Percentiles rank a stretch among this genome's conserved stretches.
These are phyloP conservation scores for Chaetomium sp. DNA, from an alignment of 2,329 filamentous ascomycete genomes.

Conservation along the genomic window DNA sequence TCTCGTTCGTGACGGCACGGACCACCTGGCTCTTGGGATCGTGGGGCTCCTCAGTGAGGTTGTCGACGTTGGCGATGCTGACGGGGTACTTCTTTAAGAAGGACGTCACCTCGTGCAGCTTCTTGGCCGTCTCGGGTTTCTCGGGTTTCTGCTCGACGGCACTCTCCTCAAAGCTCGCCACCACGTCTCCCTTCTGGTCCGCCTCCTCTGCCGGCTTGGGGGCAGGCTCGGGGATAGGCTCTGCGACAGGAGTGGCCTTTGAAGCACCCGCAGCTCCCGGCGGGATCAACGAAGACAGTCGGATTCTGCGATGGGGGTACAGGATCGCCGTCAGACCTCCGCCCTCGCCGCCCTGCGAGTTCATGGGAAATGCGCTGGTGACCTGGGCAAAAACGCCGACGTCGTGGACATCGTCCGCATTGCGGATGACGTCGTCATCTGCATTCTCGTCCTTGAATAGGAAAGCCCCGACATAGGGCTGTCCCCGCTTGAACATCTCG, in stretches of 20 bases:
- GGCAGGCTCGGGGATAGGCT: conserved; percentile 59
- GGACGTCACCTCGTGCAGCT: conserved; percentile 80
- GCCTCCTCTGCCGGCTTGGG: conserved; percentile 57
- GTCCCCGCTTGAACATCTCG: conserved; percentile 94
- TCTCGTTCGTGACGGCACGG: conserved; percentile 91
- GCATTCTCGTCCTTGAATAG: conserved; percentile 94
- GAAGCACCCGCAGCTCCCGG: conserved; percentile 59
- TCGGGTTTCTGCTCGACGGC: conserved; percentile 63
- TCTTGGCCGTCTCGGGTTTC: conserved; percentile 50
- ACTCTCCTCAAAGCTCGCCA: conserved; percentile 93
- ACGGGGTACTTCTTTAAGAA: conserved; percentile 91
- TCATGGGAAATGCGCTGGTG: conserved; percentile 82
- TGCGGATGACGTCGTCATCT: conserved; percentile 92
- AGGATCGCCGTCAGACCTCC: conserved; percentile 88
- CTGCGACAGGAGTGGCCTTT: conserved; percentile 54
- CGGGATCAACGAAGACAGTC: conserved; percentile 79
- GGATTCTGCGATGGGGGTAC: conserved; percentile 93
- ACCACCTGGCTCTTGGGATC: conserved; percentile 90
- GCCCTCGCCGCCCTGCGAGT: conserved; percentile 71
- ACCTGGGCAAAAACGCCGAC: conserved; percentile 97
- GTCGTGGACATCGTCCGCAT: conserved; percentile 87
- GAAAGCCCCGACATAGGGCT: conserved; percentile 96
- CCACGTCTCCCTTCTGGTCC: conserved; percentile 77
- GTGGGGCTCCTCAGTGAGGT: conserved; percentile 82
- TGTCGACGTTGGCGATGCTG: conserved; percentile 93